phyloP scores from a whole-genome alignment of 208 protist genomes.

The Crithidia bombi region DNA sequence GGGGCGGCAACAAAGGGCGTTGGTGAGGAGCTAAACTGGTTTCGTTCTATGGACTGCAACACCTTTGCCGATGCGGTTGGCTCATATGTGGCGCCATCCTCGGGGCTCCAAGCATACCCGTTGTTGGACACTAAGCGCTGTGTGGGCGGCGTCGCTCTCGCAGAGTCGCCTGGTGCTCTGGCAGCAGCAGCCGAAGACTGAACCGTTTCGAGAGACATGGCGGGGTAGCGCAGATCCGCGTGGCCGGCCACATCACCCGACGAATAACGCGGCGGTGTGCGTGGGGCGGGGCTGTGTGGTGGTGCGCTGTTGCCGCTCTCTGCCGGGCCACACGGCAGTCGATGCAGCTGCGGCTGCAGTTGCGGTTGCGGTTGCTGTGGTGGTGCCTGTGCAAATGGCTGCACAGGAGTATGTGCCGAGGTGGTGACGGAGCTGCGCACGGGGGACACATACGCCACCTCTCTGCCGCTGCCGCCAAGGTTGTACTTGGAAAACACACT shows the following conservation, averaged over 20 bases:
- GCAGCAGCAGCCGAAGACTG: neutral
- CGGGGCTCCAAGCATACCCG: neutral
- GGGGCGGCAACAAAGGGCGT: no score
- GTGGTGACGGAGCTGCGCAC: neutral
- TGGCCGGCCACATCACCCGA: neutral
- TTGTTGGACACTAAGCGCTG: neutral
- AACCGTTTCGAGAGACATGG: neutral
- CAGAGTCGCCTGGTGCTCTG: neutral
- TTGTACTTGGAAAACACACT: conserved; percentile 10
- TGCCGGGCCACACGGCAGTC: neutral
- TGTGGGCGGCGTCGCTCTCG: neutral
- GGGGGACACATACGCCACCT: neutral
- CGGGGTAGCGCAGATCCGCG: conserved; percentile 10
- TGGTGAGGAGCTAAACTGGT: no score
- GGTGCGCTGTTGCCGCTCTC: neutral
- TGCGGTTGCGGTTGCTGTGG: neutral
- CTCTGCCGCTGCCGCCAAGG: neutral
- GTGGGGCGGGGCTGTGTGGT: conserved; percentile 9
- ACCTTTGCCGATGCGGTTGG: neutral
- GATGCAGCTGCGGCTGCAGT: neutral
- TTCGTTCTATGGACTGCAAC: neutral
- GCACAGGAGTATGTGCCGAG: neutral
- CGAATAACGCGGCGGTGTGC: conserved; percentile 14
- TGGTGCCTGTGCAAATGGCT: neutral
- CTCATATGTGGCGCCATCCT: neutral